Conservation (phyloP, 164 flowering plant genomes). For the Macadamia integrifolia region DNA sequence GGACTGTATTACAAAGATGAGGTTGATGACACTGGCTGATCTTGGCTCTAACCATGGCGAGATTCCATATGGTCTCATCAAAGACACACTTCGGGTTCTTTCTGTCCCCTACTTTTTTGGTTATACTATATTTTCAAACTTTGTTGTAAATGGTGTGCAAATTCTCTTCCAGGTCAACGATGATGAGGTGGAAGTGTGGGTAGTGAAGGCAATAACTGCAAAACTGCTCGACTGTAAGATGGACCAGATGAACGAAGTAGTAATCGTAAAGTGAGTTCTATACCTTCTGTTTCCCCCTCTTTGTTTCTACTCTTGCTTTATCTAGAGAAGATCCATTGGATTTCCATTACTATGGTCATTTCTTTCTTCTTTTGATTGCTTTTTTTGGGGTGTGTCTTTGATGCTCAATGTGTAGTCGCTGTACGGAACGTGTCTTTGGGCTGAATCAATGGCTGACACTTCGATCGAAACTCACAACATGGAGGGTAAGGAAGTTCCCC, state of each 20-base stretch:
- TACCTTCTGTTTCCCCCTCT: neutral
- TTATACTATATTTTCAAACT: no score
- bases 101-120: neutral
- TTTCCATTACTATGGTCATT: neutral
- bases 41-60: conserved; percentile 66
- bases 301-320: neutral
- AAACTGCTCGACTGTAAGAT: conserved; percentile 85
- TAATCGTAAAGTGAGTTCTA: conserved; percentile 59
- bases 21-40: conserved; percentile 82
- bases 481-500: conserved; percentile 59
- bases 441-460: conserved; percentile 68
- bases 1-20: conserved; percentile 88
- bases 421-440: conserved; percentile 76
- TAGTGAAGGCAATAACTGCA: conserved; percentile 82
- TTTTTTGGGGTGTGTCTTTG: conserved; percentile 2
- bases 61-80: conserved; percentile 69
- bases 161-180: conserved; percentile 46
- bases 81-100: conserved; percentile 45
- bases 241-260: conserved; percentile 89
- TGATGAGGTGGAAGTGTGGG: conserved; percentile 91
- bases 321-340: neutral
- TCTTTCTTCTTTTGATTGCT: neutral
- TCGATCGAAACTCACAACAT: conserved; percentile 57
- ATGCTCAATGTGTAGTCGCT: conserved; percentile 47
- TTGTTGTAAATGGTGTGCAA: neutral